Conservation (phyloP, 2,329 filamentous ascomycete species). For the Huntiella omanensis region DNA sequence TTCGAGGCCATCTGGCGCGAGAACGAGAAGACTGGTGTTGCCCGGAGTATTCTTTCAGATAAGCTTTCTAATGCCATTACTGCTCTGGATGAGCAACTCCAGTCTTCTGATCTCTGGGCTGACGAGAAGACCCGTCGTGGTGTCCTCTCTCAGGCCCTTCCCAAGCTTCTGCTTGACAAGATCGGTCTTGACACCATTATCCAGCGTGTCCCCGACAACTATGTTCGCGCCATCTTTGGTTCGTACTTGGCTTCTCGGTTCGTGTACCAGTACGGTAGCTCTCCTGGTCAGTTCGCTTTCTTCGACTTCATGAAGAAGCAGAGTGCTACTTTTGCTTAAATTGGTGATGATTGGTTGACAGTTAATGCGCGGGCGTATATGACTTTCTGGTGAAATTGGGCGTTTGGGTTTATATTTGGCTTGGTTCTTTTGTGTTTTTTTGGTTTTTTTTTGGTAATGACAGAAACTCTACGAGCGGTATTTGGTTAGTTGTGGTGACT, state of each 20-base stretch:
- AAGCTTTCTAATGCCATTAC: constrained; percentile 84
- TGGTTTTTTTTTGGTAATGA: no score
- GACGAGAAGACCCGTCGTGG: constrained; percentile 59
- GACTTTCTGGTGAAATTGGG: no score
- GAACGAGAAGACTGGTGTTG: constrained; percentile 58
- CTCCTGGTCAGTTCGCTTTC: constrained; percentile 90
- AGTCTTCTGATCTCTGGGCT: constrained; percentile 81
- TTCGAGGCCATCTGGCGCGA: constrained; percentile 98
- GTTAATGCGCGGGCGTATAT: no score
- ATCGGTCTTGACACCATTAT: constrained; percentile 82
- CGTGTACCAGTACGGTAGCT: constrained; percentile 86
- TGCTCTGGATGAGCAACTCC: constrained; percentile 88
- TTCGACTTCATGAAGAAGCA: constrained; percentile 64
- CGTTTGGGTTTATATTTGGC: no score
- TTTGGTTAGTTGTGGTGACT: no score
- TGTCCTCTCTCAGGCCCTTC: constrained; percentile 71
- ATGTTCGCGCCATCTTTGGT: constrained; percentile 87
- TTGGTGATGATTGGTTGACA: not conserved
- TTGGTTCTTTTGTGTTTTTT: no score
- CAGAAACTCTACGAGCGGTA: no score
- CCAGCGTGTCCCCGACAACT: constrained; percentile 71
- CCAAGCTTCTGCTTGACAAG: constrained; percentile 65
- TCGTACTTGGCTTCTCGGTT: constrained; percentile 90
- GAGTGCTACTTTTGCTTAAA: constrained; percentile 3
- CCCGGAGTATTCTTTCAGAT: constrained; percentile 78